Base-by-base conservation (phyloP, 2,329 filamentous ascomycete genomes). In the Cephalotrichum gorgonifer region DNA sequence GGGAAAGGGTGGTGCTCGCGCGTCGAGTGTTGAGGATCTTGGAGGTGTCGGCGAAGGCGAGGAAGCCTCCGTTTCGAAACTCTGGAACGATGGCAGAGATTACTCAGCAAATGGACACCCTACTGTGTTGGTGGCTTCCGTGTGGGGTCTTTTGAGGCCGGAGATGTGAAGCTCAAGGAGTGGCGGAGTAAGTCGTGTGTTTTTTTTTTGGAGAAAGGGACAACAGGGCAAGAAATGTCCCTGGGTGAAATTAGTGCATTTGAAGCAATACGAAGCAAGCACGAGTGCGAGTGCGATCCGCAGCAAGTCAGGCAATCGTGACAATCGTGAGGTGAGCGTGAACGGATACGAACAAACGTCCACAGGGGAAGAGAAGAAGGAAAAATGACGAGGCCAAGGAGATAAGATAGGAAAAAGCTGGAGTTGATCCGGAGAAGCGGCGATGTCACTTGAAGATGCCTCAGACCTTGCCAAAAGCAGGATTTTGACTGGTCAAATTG, bases 111-210 rank as follows among this genome's bases (percentile, higher is more conserved):
- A 12, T 31, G 27, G 22, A 20, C 43, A 41, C 47, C 43, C 47
- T 27, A 42, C 27, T 27, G 26, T 49, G 47, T 17, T 25, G n/a
- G n/a, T n/a, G n/a, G n/a, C n/a, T n/a, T n/a, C n/a, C n/a, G n/a
- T n/a, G n/a, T n/a, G n/a, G n/a, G n/a, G n/a, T n/a, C n/a, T n/a
- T n/a, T n/a, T n/a, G n/a, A n/a, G n/a, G n/a, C n/a, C n/a, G 27
- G 17, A 31, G 35, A 25, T 33, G 49, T 51, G 49, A 49, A 43
- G 53, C 56, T 54, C 55, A 71, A 73, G 57, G 70, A 73, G 64
- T 58, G 69, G 69, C 68, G 67, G 70, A 73, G 67, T 71, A 70
- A 70, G 70, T 72, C 69, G 63, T 62, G 54, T 53, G 50, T 20
- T 39, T 39, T 53, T 20, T 39, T 39, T 53, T 43, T 49, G 48